phyloP scores from a whole-genome alignment of 148 eudicot genomes.

The Nepenthes gracilis region DNA sequence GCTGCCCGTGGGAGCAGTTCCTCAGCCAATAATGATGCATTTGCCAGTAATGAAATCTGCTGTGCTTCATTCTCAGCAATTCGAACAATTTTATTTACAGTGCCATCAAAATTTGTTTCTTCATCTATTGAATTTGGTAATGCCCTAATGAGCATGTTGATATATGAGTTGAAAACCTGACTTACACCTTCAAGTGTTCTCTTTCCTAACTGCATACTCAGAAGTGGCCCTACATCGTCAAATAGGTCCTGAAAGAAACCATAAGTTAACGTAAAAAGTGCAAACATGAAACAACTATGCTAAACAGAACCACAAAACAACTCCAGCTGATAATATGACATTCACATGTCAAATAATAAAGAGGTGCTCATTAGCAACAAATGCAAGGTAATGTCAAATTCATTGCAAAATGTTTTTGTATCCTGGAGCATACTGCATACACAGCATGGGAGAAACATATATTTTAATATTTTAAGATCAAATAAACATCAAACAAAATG shows the following conservation, averaged over 20 bases:
- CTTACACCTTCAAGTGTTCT: slow-evolving; percentile 84
- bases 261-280: not conserved
- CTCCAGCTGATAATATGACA: too few relatives aligned
- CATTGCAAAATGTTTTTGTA: too few relatives aligned
- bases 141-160: slow-evolving; percentile 85
- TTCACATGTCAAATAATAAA: too few relatives aligned
- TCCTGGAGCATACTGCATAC: too few relatives aligned
- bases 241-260: slow-evolving; percentile 60
- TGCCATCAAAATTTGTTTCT: slow-evolving; percentile 63
- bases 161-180: slow-evolving; percentile 72
- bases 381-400: too few relatives aligned
- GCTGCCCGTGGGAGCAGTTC: slow-evolving; percentile 95
- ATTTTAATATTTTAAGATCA: too few relatives aligned
- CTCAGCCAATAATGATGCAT: slow-evolving; percentile 86
- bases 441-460: too few relatives aligned
- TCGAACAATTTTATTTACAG: slow-evolving; percentile 74
- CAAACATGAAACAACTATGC: not conserved
- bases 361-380: too few relatives aligned
- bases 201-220: slow-evolving; percentile 87
- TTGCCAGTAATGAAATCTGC: slow-evolving; percentile 93
- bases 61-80: slow-evolving; percentile 89
- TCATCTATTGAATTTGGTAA: slow-evolving; percentile 84
- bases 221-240: slow-evolving; percentile 86
- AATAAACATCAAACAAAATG: too few relatives aligned
- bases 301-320: not conserved